Evolutionary conservation across 352 stramenopile species (phyloP).

Genomic region (Pythium pyrilobum): DNA sequence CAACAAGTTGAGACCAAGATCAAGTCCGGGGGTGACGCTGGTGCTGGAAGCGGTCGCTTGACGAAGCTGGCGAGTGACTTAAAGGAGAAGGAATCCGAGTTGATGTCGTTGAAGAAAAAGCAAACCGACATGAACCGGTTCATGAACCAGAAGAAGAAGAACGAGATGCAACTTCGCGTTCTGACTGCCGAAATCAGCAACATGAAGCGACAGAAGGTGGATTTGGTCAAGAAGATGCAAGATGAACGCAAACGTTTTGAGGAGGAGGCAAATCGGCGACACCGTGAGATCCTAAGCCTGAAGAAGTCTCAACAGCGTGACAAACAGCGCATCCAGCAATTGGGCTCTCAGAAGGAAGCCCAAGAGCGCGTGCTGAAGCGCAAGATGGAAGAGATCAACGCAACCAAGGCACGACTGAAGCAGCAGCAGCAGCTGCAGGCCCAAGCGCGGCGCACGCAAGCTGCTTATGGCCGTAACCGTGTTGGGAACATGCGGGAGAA

Average conservation of each 20-base stretch:
- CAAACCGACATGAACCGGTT: slow-evolving; percentile 81
- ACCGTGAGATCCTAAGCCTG: slow-evolving; percentile 71
- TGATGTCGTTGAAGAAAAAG: slow-evolving; percentile 70
- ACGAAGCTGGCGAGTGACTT: slow-evolving; percentile 69
- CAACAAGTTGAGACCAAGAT: slow-evolving; percentile 65
- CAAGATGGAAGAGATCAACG: slow-evolving; percentile 84
- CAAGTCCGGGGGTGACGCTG: slow-evolving; percentile 43
- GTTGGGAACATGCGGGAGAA: slow-evolving; percentile 8
- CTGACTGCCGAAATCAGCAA: slow-evolving; percentile 76
- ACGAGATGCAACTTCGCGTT: slow-evolving; percentile 77
- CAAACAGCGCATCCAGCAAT: slow-evolving; percentile 77
- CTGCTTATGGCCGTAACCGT: slow-evolving; percentile 41
- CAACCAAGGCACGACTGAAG: slow-evolving; percentile 74
- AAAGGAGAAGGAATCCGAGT: slow-evolving; percentile 71
- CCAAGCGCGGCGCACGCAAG: slow-evolving; percentile 63
- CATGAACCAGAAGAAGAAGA: slow-evolving; percentile 84
- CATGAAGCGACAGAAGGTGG: slow-evolving; percentile 89
- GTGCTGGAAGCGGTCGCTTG: slow-evolving; percentile 44
- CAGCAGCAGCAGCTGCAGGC: slow-evolving; percentile 76
- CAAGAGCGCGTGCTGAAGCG: slow-evolving; percentile 84
- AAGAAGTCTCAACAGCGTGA: slow-evolving; percentile 80
- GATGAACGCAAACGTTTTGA: slow-evolving; percentile 80
- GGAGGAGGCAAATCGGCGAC: slow-evolving; percentile 71
- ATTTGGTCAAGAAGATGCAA: slow-evolving; percentile 85
- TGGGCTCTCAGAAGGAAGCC: slow-evolving; percentile 78